phyloP scores from a whole-genome alignment of 2,329 filamentous ascomycete genomes.

The Aureobasidium sp. region DNA sequence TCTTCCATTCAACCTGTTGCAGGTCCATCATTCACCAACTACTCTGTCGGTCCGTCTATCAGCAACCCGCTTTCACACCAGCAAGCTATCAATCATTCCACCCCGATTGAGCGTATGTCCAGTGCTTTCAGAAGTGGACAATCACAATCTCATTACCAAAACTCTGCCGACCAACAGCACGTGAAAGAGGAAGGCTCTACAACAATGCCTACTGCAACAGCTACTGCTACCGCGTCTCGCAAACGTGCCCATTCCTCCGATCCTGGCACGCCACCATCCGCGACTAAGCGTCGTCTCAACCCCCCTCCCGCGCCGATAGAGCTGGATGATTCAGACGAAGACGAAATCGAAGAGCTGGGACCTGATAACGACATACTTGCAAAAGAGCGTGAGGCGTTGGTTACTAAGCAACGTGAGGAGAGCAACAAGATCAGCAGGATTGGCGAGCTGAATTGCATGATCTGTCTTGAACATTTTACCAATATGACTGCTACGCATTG shows the following conservation, averaged over 20 bases:
- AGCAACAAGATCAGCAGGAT: constrained; percentile 23
- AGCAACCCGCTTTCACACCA: background rate
- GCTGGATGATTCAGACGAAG: constrained; percentile 1
- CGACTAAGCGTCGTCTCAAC: background rate
- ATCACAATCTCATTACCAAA: background rate
- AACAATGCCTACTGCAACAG: background rate
- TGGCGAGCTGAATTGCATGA: constrained; percentile 51
- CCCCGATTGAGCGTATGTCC: background rate
- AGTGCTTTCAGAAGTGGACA: background rate
- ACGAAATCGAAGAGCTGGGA: background rate
- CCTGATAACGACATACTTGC: constrained; percentile 35
- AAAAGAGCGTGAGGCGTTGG: constrained; percentile 47
- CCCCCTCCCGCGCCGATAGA: background rate
- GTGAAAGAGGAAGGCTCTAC: background rate
- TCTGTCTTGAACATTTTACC: constrained; percentile 56
- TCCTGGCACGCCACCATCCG: background rate
- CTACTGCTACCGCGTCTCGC: background rate
- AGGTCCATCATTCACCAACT: background rate
- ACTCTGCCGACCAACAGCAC: background rate
- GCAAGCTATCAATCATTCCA: background rate
- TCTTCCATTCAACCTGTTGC: background rate
- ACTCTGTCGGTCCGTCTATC: background rate
- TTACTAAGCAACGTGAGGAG: constrained; percentile 35
- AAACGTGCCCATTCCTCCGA: constrained; percentile 2
- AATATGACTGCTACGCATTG: constrained; percentile 54